Percentiles rank a stretch among this genome's conserved stretches.
Conservation (phyloP, 140 eudicot genomes). For the Ambrosia hybrid region DNA sequence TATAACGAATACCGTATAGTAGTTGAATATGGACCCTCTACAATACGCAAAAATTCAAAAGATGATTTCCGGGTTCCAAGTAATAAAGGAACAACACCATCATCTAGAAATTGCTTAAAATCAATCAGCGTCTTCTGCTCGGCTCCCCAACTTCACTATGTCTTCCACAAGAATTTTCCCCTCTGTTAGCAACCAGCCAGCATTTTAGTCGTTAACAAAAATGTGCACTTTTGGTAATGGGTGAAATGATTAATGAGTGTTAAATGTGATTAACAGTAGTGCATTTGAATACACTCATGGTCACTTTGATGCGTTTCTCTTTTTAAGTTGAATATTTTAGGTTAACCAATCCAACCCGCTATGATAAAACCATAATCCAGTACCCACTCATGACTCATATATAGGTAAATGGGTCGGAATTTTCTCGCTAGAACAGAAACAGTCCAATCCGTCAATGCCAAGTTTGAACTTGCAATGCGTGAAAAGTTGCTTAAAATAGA, state of each 20-base stretch:
- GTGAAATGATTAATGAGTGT: constrained; percentile 1
- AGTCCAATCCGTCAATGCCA: neutral
- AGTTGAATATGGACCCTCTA: constrained; percentile 29
- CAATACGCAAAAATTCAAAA: constrained; percentile 25
- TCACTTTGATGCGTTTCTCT: no score
- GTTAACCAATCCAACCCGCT: neutral
- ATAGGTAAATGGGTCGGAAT: no score
- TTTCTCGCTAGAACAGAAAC: neutral
- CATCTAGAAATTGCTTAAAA: constrained; percentile 28
- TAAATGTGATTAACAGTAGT: neutral
- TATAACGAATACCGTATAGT: constrained; percentile 4
- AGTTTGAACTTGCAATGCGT: constrained; percentile 3
- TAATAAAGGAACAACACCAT: constrained; percentile 19
- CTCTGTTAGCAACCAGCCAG: constrained; percentile 46
- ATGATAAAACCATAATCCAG: neutral
- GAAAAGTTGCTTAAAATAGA: neutral
- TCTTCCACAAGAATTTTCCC: constrained; percentile 97
- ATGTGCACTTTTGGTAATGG: neutral
- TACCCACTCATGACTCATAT: no score
- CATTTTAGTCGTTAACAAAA: constrained; percentile 6
- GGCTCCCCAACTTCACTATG: constrained; percentile 83
- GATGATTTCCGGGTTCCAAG: constrained; percentile 24
- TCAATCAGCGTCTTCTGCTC: constrained; percentile 47
- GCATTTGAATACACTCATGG: no score
- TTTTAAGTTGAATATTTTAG: no score